Percentiles rank a stretch among this genome's conserved stretches.
Evolutionary conservation across 495 filamentous ascomycete species (phyloP).

Genomic region (Trichoderma gamsii): DNA sequence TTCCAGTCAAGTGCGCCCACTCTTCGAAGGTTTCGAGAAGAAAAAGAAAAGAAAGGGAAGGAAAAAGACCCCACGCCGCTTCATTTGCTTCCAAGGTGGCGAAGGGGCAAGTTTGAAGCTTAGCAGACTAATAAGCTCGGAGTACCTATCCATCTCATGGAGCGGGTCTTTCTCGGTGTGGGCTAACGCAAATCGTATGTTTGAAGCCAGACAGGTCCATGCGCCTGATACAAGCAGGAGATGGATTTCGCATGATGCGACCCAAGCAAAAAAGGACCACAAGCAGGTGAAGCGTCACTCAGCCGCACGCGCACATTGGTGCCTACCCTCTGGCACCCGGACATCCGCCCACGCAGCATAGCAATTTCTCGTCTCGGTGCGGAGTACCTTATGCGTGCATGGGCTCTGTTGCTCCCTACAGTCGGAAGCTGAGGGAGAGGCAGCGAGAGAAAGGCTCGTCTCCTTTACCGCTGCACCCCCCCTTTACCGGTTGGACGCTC

Average conservation of each 20-base stretch:
- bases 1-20: constrained; percentile 1
- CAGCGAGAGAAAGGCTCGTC: background rate
- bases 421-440: background rate
- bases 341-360: background rate
- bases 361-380: background rate
- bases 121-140: background rate
- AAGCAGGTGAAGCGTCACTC: background rate
- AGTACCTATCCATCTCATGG: background rate
- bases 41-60: background rate
- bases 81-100: background rate
- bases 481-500: background rate
- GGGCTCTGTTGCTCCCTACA: background rate
- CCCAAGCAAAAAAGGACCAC: background rate
- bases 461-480: background rate
- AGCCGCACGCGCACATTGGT: constrained; percentile 6
- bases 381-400: background rate
- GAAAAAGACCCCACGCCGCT: background rate
- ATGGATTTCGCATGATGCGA: background rate
- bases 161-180: background rate
- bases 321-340: background rate
- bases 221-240: background rate
- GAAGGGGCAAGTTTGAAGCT: background rate
- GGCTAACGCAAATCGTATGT: background rate
- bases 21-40: constrained; percentile 4
- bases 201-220: background rate